phyloP scores from a whole-genome alignment of 768 basidiomycete species.

The Pholiota microspora region DNA sequence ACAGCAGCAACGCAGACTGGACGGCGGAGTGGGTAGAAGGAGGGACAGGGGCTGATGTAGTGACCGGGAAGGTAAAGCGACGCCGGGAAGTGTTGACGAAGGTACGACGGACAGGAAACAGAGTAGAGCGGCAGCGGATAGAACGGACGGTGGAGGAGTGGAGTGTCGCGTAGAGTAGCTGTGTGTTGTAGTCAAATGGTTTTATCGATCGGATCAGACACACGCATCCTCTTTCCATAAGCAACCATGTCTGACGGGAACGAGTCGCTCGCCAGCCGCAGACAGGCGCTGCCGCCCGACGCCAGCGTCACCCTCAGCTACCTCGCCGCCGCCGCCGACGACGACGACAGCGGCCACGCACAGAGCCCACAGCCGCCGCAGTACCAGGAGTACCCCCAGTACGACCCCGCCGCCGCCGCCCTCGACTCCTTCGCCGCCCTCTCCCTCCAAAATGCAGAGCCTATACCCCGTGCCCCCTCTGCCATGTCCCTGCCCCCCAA shows the following conservation, averaged over 20 bases:
- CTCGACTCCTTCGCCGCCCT: conserved; percentile 55
- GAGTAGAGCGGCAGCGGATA: conserved; percentile 70
- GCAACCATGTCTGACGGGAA: conserved; percentile 28
- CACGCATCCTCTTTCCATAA: conserved; percentile 1
- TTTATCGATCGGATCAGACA: conserved; percentile 6
- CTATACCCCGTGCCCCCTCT: conserved; percentile 22
- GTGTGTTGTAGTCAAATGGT: conserved; percentile 3
- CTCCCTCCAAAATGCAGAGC: conserved; percentile 16
- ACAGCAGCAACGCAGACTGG: conserved; percentile 4
- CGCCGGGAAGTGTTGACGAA: conserved; percentile 52
- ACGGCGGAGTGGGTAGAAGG: conserved; percentile 29
- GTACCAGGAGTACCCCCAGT: conserved; percentile 27
- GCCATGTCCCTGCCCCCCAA: conserved; percentile 20
- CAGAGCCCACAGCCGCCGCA: conserved; percentile 22
- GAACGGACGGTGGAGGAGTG: conserved; percentile 69
- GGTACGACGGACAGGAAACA: conserved; percentile 51
- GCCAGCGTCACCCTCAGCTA: conserved; percentile 6
- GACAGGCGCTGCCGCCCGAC: conserved; percentile 11
- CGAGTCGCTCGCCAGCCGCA: conserved; percentile 4
- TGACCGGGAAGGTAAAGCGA: conserved; percentile 18
- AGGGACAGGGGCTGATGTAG: conserved; percentile 13
- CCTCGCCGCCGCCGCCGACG: background rate
- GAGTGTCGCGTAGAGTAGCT: conserved; percentile 27
- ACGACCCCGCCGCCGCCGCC: conserved; percentile 34
- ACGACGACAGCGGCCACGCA: background rate